Evolutionary conservation across 352 stramenopile species (phyloP).

Genomic region (Plasmopara halstedii): DNA sequence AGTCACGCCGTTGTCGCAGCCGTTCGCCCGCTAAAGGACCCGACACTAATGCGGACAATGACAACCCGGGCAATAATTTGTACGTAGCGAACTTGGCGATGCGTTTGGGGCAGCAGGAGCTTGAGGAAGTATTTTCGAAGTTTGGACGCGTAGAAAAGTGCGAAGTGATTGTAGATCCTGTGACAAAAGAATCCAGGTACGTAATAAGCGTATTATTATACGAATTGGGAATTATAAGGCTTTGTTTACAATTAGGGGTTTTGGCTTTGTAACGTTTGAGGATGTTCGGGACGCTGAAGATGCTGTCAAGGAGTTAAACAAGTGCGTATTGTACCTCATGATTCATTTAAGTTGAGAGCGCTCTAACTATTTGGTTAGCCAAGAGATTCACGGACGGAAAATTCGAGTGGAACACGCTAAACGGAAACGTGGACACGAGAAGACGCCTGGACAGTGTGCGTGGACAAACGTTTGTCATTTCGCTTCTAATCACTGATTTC

Average conservation of each 20-base stretch:
- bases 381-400: slow-evolving; percentile 62
- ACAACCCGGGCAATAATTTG: slow-evolving; percentile 74
- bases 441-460: slow-evolving; percentile 80
- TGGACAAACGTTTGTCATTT: too few relatives aligned
- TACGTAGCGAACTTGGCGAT: slow-evolving; percentile 69
- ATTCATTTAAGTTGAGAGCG: too few relatives aligned
- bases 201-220: background rate
- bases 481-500: too few relatives aligned
- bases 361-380: slow-evolving; percentile 33
- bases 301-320: slow-evolving; percentile 72
- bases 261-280: slow-evolving; percentile 74
- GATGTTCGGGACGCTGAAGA: slow-evolving; percentile 69
- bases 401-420: slow-evolving; percentile 79
- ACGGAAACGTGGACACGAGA: slow-evolving; percentile 69
- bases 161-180: slow-evolving; percentile 75
- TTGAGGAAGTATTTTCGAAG: slow-evolving; percentile 70
- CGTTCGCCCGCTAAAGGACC: slow-evolving; percentile 28
- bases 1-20: slow-evolving; percentile 27
- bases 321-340: slow-evolving; percentile 26
- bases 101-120: slow-evolving; percentile 42
- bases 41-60: slow-evolving; percentile 3
- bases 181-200: slow-evolving; percentile 66
- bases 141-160: slow-evolving; percentile 67
- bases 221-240: background rate
- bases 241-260: slow-evolving; percentile 31